These are phyloP conservation scores for Xylariomycetidae sp. DNA, from an alignment of 2,329 filamentous ascomycete genomes.

Conservation along the genomic window DNA sequence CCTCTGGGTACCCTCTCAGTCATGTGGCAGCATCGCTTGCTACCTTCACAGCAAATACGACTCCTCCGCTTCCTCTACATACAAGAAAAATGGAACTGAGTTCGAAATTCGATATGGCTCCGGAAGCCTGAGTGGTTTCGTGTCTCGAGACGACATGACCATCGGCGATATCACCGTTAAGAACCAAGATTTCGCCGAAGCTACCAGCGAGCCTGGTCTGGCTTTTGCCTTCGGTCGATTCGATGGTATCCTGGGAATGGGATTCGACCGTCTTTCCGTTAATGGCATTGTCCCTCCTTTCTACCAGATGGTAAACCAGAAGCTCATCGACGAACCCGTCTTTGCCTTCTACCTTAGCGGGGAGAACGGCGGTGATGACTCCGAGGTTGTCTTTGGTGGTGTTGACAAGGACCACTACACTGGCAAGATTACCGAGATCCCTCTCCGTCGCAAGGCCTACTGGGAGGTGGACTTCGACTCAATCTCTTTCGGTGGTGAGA, in stretches of 20 bases:
- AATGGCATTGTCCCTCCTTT: slow-evolving; percentile 93
- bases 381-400: slow-evolving; percentile 87
- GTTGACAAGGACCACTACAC: slow-evolving; percentile 74
- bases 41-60: slow-evolving; percentile 98
- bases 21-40: slow-evolving; percentile 94
- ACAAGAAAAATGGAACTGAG: slow-evolving; percentile 86
- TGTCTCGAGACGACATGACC: slow-evolving; percentile 79
- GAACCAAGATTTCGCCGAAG: slow-evolving; percentile 92
- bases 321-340: slow-evolving; percentile 82
- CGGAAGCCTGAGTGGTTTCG: slow-evolving; percentile 86
- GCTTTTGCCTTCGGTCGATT: slow-evolving; percentile 98
- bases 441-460: slow-evolving; percentile 96
- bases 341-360: slow-evolving; percentile 95
- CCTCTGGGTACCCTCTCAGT: slow-evolving; percentile 90
- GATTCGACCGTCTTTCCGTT: slow-evolving; percentile 94
- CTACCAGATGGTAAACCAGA: slow-evolving; percentile 91
- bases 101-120: slow-evolving; percentile 97
- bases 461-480: slow-evolving; percentile 98
- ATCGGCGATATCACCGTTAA: slow-evolving; percentile 90
- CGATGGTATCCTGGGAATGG: slow-evolving; percentile 92
- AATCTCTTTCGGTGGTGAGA: slow-evolving; percentile 81
- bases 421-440: slow-evolving; percentile 88
- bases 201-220: slow-evolving; percentile 89
- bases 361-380: slow-evolving; percentile 63
- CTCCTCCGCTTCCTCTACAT: slow-evolving; percentile 80